phyloP scores from a whole-genome alignment of 2,329 filamentous ascomycete genomes.

The Celoporthe dispersa region DNA sequence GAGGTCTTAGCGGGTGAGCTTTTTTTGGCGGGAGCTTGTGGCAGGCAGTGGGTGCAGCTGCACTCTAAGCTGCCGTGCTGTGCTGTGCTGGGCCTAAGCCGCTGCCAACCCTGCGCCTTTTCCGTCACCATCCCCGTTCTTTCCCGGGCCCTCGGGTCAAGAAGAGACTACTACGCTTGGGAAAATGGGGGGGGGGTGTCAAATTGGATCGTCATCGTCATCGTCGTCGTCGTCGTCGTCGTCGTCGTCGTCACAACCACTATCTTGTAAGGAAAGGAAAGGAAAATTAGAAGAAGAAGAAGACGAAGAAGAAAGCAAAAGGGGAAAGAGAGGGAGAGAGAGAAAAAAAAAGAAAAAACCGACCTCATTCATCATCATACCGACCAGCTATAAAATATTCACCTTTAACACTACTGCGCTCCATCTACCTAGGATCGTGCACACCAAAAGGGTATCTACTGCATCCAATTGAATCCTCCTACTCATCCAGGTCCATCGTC shows the following conservation, averaged over 20 bases:
- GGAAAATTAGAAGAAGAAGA: neutral
- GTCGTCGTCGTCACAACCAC: neutral
- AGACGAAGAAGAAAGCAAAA: neutral
- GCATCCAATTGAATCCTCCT: neutral
- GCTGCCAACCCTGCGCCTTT: neutral
- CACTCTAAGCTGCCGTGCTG: slow-evolving; percentile 6
- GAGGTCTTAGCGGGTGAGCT: slow-evolving; percentile 16
- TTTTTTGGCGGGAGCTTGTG: slow-evolving; percentile 25
- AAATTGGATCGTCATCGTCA: neutral
- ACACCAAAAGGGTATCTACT: neutral
- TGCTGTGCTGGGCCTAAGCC: slow-evolving; percentile 19
- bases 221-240: neutral
- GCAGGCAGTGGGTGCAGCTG: neutral
- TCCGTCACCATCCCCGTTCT: slow-evolving; percentile 17
- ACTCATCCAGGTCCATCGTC: slow-evolving; percentile 3
- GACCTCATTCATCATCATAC: neutral
- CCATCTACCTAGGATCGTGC: neutral
- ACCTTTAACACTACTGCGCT: neutral
- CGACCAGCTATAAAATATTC: neutral
- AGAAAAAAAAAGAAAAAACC: neutral
- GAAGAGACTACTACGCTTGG: neutral
- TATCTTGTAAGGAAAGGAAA: neutral
- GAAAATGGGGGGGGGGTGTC: neutral
- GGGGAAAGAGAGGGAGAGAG: neutral
- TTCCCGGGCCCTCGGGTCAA: slow-evolving; percentile 17